phyloP scores from a whole-genome alignment of 495 filamentous ascomycete species.

The Penicillium coffeae region DNA sequence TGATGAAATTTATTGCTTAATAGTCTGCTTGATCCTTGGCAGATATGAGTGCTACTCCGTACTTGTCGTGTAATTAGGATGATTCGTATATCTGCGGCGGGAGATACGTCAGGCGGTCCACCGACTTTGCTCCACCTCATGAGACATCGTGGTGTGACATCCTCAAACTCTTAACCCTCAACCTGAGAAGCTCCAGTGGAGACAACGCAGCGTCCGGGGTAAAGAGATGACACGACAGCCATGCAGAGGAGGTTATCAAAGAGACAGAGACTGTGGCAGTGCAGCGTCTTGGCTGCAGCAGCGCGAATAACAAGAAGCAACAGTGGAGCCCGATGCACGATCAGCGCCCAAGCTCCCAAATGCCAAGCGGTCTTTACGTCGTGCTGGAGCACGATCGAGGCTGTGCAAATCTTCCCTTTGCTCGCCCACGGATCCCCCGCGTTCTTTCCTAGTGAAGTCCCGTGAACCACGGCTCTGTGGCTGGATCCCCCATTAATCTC shows the following conservation, averaged over 20 bases:
- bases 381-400: slow-evolving; percentile 8
- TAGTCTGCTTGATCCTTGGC: too few species aligned
- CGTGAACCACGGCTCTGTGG: slow-evolving; percentile 15
- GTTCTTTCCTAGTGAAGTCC: slow-evolving; percentile 6
- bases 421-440: neutral
- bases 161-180: neutral
- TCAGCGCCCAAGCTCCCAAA: slow-evolving; percentile 6
- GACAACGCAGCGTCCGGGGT: too few species aligned
- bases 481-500: slow-evolving; percentile 14
- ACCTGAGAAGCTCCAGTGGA: too few species aligned
- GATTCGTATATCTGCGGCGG: neutral
- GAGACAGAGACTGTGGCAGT: too few species aligned
- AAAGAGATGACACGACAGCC: too few species aligned
- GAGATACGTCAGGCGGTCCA: neutral
- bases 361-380: slow-evolving; percentile 1
- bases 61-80: too few species aligned
- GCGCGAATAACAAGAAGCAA: neutral
- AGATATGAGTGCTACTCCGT: too few species aligned
- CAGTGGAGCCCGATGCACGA: slow-evolving; percentile 1
- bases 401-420: slow-evolving; percentile 10
- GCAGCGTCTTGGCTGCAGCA: slow-evolving; percentile 10
- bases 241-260: too few species aligned
- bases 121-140: too few species aligned
- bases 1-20: too few species aligned
- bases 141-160: neutral